Evolutionary conservation across 805 yeast species (phyloP), one percentile per base, ranked within the genome.

Genomic region (Barnettozyma siamensis): DNA sequence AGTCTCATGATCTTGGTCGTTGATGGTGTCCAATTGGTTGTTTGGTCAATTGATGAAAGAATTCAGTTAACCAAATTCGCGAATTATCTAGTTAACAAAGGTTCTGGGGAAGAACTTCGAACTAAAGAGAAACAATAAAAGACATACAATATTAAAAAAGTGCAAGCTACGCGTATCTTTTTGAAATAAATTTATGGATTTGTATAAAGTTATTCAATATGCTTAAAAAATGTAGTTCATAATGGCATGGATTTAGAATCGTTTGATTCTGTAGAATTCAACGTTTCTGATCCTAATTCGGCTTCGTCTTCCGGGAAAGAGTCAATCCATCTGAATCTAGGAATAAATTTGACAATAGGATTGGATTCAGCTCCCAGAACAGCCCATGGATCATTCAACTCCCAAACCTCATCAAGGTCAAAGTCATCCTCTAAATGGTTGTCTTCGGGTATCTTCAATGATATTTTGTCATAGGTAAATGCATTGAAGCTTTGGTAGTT

Each of bases 351-450:
- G 11, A 57, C 47, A n/a, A 49, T 34, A 9, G 50, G 45, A 17
- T 47, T 50, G 1, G 57, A 48, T 33, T 55, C 60, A 10, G 33
- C 27, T 1, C 47, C 54, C 17, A 57, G 44, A 6, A 40, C 23
- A 2, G 35, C 44, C 61, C 61, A 57, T 1, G 61, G 61, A 30
- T 54, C 49, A 26, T 54, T 55, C 16, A 51, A 10, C 9, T 50
- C 48, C 59, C 61, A 55, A 2, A 48, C 50, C 19, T 55, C 58
- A 16, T 46, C 47, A 5, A 57, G 30, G 27, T 54, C 59, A 21
- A 44, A 38, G n/a, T 51, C 54, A 21, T 48, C 51, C 24, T 49
- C 45, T 7, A 53, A 32, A 16, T 52, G 47, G 26, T 48, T 49
- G 13, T 51, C 55, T 8, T 46, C 45, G 10, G 55, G 57, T 5